Percentiles rank a stretch among this genome's conserved stretches.
Evolutionary conservation across 2,329 filamentous ascomycete species (phyloP).

Genomic region (Stachybotrys echinatus): DNA sequence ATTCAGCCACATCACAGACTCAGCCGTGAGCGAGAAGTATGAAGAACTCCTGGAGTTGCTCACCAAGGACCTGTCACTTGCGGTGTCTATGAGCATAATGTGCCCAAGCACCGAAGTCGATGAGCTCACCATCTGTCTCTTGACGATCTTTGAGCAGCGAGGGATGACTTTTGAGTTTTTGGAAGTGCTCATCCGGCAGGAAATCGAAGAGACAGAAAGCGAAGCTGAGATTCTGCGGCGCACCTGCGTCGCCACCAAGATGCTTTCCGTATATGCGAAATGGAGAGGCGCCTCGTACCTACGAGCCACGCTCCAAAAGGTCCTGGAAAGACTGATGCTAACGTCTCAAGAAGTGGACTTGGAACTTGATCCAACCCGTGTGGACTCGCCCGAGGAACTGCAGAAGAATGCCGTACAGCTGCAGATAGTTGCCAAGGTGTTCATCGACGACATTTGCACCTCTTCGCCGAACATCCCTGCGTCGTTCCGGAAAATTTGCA

Average conservation of each 20-base stretch:
- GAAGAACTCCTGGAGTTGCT: conserved; percentile 58
- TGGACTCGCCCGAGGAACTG: conserved; percentile 55
- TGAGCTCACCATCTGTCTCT: conserved; percentile 60
- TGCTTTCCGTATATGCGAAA: conserved; percentile 65
- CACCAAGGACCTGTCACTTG: conserved; percentile 57
- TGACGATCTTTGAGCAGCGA: conserved; percentile 66
- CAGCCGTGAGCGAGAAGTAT: conserved; percentile 63
- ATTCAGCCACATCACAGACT: conserved; percentile 63
- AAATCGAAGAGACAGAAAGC: conserved; percentile 66
- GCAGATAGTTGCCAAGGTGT: conserved; percentile 63
- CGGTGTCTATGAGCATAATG: conserved; percentile 58
- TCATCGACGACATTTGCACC: conserved; percentile 65
- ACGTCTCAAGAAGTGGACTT: conserved; percentile 64
- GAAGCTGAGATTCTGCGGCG: conserved; percentile 63
- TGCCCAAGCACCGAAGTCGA: conserved; percentile 66
- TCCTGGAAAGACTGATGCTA: conserved; percentile 60
- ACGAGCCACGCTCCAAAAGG: conserved; percentile 59
- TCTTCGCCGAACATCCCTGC: conserved; percentile 56
- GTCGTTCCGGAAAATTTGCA: conserved; percentile 63
- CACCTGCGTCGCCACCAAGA: conserved; percentile 67
- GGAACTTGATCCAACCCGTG: conserved; percentile 60
- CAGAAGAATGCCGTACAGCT: conserved; percentile 62
- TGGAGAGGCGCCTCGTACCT: conserved; percentile 65
- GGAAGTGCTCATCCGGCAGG: conserved; percentile 62
- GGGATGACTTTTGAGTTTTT: conserved; percentile 59